These are phyloP conservation scores for Fraxinus platypoda DNA, from an alignment of 305 asterid species.

Conservation along the genomic window DNA sequence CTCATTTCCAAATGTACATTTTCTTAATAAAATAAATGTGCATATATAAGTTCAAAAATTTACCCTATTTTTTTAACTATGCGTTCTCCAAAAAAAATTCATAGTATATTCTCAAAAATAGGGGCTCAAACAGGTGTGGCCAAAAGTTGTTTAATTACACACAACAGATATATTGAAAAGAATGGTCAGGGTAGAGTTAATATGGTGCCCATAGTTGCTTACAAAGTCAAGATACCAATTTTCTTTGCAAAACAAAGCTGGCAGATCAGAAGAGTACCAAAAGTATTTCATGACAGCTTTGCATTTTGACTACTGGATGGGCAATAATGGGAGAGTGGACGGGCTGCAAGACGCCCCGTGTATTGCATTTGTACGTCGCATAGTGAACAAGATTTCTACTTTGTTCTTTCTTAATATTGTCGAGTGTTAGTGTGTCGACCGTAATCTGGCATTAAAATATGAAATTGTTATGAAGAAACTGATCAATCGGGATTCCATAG, in stretches of 20 bases:
- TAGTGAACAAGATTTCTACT: background rate
- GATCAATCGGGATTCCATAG: background rate
- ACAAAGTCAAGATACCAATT: slow-evolving; percentile 3
- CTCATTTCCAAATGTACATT: too few relatives aligned
- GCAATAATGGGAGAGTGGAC: slow-evolving; percentile 8
- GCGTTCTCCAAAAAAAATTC: too few relatives aligned
- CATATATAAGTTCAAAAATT: too few relatives aligned
- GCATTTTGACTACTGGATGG: slow-evolving; percentile 3
- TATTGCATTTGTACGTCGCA: background rate
- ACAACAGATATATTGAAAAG: background rate
- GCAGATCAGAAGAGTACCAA: slow-evolving; percentile 8
- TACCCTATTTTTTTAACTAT: too few relatives aligned
- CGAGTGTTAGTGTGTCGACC: background rate
- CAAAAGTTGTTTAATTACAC: too few relatives aligned
- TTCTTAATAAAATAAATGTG: too few relatives aligned
- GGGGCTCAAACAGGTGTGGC: too few relatives aligned
- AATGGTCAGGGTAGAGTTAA: background rate
- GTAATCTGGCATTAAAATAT: background rate
- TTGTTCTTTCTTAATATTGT: too few relatives aligned
- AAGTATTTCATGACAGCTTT: slow-evolving; percentile 15
- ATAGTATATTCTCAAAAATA: too few relatives aligned
- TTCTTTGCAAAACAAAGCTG: slow-evolving; percentile 18
- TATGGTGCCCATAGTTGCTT: background rate
- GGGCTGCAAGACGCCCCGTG: background rate
- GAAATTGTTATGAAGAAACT: background rate